These are phyloP conservation scores for Solanum sparsipilum DNA, from an alignment of 257 asterid genomes.

Conservation along the genomic window DNA sequence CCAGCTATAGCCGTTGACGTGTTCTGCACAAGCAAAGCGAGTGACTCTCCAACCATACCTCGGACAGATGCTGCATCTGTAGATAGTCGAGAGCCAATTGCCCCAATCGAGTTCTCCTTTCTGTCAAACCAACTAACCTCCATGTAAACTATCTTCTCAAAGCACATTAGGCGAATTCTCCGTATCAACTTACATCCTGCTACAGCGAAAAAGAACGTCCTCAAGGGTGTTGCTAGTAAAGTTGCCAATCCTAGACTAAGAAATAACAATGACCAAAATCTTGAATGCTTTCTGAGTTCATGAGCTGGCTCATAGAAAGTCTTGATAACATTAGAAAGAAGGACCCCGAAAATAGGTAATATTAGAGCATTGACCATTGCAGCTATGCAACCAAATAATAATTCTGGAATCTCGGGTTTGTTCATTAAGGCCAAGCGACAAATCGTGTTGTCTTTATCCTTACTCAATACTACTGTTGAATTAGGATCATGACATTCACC, in stretches of 20 bases:
- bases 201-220: not conserved
- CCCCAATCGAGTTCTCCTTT: not conserved
- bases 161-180: conserved; percentile 45
- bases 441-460: conserved; percentile 23
- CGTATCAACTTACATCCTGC: not conserved
- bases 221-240: conserved; percentile 29
- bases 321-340: conserved; percentile 49
- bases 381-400: conserved; percentile 39
- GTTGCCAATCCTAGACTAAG: conserved; percentile 43
- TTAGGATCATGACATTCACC: not conserved
- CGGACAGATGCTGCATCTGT: conserved; percentile 46
- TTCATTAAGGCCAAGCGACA: conserved; percentile 50
- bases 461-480: conserved; percentile 2
- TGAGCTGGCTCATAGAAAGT: conserved; percentile 14
- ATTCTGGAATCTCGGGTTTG: conserved; percentile 60
- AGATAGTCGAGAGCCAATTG: conserved; percentile 29
- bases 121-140: conserved; percentile 6
- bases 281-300: not conserved
- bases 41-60: conserved; percentile 79
- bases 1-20: conserved; percentile 51
- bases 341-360: conserved; percentile 57
- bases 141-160: conserved; percentile 72
- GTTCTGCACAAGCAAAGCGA: conserved; percentile 79
- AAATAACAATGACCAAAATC: not conserved
- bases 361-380: conserved; percentile 67